phyloP scores from a whole-genome alignment of 2,329 filamentous ascomycete species.

The Hypoxylon sp. region DNA sequence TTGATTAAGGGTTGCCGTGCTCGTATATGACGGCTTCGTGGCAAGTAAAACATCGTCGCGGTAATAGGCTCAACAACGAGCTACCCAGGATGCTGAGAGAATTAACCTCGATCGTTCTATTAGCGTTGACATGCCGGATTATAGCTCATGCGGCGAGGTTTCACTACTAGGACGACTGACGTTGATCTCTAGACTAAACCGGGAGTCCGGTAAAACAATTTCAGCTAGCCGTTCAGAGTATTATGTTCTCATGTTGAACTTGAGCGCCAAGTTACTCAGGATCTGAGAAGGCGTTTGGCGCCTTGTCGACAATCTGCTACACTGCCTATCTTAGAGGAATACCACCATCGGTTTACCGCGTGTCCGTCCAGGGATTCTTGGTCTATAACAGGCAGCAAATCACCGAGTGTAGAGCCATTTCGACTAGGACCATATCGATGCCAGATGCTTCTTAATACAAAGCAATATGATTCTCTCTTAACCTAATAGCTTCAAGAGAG shows the following conservation, averaged over 20 bases:
- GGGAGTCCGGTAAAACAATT: not conserved
- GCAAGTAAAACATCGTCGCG: not conserved
- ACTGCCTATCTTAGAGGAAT: too few species aligned
- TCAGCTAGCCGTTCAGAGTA: too few species aligned
- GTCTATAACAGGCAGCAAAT: too few species aligned
- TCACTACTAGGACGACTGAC: not conserved
- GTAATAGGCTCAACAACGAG: not conserved
- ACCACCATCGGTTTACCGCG: too few species aligned
- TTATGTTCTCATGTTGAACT: not conserved
- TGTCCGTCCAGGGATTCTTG: too few species aligned
- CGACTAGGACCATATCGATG: too few species aligned
- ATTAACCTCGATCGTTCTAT: not conserved
- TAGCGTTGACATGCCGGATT: not conserved
- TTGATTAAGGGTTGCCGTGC: not conserved
- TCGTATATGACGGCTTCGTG: not conserved
- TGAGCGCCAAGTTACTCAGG: not conserved
- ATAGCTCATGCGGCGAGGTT: not conserved
- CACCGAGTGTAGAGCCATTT: too few species aligned
- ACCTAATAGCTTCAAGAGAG: too few species aligned
- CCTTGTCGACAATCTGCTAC: too few species aligned
- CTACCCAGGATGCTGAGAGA: too few species aligned
- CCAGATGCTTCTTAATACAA: too few species aligned
- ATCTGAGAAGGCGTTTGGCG: not conserved
- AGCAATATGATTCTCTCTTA: too few species aligned
- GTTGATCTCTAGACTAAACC: not conserved